Evolutionary conservation across 805 yeast genomes (phyloP), one percentile per base, ranked within the genome.

Genomic region (Candida insectalens): DNA sequence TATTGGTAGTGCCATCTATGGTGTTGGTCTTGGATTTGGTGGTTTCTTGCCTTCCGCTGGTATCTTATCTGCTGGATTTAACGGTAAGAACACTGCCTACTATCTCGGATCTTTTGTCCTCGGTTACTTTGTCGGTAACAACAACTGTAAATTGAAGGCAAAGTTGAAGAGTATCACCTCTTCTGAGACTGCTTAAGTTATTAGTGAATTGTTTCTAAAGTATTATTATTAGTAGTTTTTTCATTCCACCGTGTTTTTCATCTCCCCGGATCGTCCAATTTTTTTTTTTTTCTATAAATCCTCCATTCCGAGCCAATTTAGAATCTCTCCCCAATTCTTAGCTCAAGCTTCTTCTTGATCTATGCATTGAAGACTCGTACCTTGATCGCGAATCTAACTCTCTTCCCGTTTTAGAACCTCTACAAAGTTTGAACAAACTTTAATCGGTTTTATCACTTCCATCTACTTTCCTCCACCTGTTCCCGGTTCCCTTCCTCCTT

Each of bases 21-120:
- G 77, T 7, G 10, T 62, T 6, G 77, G 76, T 1, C 71, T 77
- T 77, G 76, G 72, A 1, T 22, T 66, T 3, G 43, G 61, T 1
- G 77, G 77, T 1, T 49, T 68, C 3, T 71, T 76, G 44, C 77
- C 77, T 0, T 76, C 73, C 3, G 74, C 77, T 12, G 77, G 67
- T 0, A 35, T 67, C 1, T 25, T 64, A 1, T 46, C 57, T 8
- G 28, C 50, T 14, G 37, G 53, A 7, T 39, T 53, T 19, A 50
- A 54, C 32, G 50, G 47, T 2, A 3, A 19, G 2, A 32, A 35
- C 18, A 57, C 58, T 13, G 10, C 50, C 6, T 17, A 35, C 4
- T 58, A 67, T 67, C 5, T 45, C 6, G 22, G 18, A 2, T 38
- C 50, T 1, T 51, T 62, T 32, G 33, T 52, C 0, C 19, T 38